A percentile compares a stretch with the other conserved stretches of the same genome.
These are phyloP conservation scores for Populus tremula DNA, from an alignment of 345 rosid genomes.

Conservation along the genomic window DNA sequence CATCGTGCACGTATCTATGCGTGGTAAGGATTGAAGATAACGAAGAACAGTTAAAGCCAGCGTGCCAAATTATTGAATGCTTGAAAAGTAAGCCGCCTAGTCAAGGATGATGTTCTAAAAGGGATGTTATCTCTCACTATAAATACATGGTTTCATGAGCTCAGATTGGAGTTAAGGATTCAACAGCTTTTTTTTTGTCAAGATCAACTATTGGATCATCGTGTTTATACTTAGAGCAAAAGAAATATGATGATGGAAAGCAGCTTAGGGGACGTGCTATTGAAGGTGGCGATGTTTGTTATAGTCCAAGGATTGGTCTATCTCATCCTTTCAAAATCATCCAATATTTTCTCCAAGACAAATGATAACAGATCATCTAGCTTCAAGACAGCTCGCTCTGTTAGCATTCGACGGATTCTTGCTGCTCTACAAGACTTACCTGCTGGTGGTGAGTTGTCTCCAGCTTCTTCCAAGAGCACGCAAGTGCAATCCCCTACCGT, in stretches of 20 bases:
- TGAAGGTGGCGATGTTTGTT: conserved; percentile 45
- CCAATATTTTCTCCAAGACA: conserved; percentile 51
- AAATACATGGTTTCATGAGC: background rate
- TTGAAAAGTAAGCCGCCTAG: background rate
- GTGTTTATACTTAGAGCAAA: background rate
- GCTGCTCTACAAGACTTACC: conserved; percentile 51
- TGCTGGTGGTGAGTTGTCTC: conserved; percentile 8
- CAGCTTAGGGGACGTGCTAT: conserved; percentile 36
- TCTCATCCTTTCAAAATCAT: conserved; percentile 56
- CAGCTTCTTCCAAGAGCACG: background rate
- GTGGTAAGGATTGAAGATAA: background rate
- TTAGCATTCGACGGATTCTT: conserved; percentile 46
- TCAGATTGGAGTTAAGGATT: background rate
- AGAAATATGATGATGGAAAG: conserved; percentile 30
- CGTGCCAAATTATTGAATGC: background rate
- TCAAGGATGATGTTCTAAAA: background rate
- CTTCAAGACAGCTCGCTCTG: conserved; percentile 47
- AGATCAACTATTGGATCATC: background rate
- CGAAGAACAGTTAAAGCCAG: background rate
- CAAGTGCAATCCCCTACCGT: background rate
- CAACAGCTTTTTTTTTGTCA: background rate
- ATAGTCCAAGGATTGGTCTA: conserved; percentile 61
- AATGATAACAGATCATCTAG: conserved; percentile 28
- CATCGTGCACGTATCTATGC: background rate
- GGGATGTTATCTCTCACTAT: background rate